Conservation (phyloP, 2,329 filamentous ascomycete species). For the Berkeleyomyces basicola region DNA sequence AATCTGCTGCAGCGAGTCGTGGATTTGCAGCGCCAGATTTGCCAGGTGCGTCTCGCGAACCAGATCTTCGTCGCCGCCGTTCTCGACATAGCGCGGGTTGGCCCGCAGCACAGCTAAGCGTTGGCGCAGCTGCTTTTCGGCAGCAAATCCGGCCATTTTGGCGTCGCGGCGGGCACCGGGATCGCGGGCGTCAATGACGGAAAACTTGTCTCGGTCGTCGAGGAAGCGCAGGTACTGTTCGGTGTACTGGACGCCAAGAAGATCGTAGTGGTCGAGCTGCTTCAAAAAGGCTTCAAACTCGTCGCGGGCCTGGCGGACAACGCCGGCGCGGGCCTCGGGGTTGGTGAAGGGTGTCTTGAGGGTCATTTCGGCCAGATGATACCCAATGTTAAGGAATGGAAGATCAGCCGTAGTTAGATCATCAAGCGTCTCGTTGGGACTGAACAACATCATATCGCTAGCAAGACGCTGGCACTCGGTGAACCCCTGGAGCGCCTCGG, state of each 20-base stretch:
- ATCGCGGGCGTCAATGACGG: conserved; percentile 44
- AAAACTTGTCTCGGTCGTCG: conserved; percentile 56
- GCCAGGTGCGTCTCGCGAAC: conserved; percentile 64
- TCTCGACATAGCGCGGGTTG: conserved; percentile 36
- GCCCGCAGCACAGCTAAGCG: conserved; percentile 48
- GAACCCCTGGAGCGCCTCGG: conserved; percentile 51
- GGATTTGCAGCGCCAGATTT: conserved; percentile 53
- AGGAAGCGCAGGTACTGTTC: conserved; percentile 57
- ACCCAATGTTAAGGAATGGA: conserved; percentile 67
- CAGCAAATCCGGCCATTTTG: conserved; percentile 72
- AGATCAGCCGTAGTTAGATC: conserved; percentile 75
- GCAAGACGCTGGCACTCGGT: conserved; percentile 55
- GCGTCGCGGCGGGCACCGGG: conserved; percentile 56
- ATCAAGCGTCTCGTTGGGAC: conserved; percentile 73
- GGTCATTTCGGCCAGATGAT: conserved; percentile 62
- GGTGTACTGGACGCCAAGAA: conserved; percentile 48
- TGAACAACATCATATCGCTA: conserved; percentile 64
- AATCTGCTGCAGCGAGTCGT: conserved; percentile 72
- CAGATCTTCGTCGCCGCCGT: conserved; percentile 60
- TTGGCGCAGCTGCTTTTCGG: conserved; percentile 71
- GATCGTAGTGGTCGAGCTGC: conserved; percentile 59
- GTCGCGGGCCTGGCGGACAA: conserved; percentile 46
- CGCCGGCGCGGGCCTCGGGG: conserved; percentile 39
- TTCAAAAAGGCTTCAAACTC: conserved; percentile 67
- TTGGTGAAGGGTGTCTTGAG: conserved; percentile 44